Conservation (phyloP, 1,284 basidiomycete species). For the Cutaneotrichosporon arboriforme region DNA sequence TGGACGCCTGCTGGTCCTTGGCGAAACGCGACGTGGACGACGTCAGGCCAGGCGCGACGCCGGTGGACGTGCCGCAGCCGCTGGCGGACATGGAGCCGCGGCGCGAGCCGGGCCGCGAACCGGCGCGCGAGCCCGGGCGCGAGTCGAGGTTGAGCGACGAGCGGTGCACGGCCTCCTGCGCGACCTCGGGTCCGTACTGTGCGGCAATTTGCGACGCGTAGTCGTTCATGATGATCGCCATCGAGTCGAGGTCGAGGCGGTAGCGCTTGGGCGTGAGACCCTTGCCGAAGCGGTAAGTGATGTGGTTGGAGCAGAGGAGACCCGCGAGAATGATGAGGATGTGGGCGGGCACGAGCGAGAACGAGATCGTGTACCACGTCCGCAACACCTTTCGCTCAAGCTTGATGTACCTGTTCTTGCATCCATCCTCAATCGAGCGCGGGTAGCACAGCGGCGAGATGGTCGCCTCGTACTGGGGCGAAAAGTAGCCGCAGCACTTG, state of each 20-base stretch:
- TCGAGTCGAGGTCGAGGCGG: conserved; percentile 58
- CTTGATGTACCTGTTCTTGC: conserved; percentile 60
- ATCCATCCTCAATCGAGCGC: conserved; percentile 59
- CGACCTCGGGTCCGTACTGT: conserved; percentile 44
- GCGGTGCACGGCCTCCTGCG: conserved; percentile 36
- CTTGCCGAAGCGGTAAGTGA: conserved; percentile 70
- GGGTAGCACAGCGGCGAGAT: conserved; percentile 62
- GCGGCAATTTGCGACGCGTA: conserved; percentile 55
- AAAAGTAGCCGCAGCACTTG: conserved; percentile 64
- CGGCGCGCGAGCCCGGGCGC: conserved; percentile 14
- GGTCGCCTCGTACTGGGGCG: conserved; percentile 61
- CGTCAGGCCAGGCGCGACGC: conserved; percentile 1
- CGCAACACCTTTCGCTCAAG: conserved; percentile 58
- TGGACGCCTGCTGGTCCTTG: conserved; percentile 13
- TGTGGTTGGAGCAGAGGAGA: conserved; percentile 64
- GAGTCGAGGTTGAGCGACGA: conserved; percentile 34
- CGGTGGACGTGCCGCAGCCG: not conserved
- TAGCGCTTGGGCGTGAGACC: conserved; percentile 70
- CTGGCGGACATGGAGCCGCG: conserved; percentile 9
- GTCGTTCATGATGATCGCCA: conserved; percentile 68
- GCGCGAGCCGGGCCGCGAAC: conserved; percentile 11
- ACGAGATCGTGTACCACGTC: conserved; percentile 58
- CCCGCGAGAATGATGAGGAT: conserved; percentile 60
- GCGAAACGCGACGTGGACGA: not conserved
- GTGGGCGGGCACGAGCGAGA: conserved; percentile 62